A percentile compares a stretch with the other conserved stretches of the same genome.
Conservation (phyloP, 2,329 filamentous ascomycete genomes). For the Cordyceps fumosorosea region DNA sequence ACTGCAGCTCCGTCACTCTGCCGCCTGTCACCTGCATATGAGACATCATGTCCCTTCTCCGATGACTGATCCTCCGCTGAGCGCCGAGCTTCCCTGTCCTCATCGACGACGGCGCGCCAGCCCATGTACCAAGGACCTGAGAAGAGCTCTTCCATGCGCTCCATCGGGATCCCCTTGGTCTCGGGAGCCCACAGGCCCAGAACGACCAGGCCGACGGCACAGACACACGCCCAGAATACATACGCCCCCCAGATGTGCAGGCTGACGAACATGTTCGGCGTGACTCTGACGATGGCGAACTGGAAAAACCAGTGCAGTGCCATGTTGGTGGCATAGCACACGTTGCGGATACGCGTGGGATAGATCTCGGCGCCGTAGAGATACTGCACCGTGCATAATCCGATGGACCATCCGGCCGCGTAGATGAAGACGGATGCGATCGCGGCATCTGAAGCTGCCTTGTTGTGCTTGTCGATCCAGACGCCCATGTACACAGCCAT, state of each 20-base stretch:
- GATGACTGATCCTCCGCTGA: neutral
- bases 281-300: neutral
- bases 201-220: neutral
- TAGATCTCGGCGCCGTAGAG: neutral
- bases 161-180: neutral
- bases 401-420: neutral
- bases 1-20: too few species aligned
- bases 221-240: neutral
- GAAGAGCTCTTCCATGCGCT: neutral
- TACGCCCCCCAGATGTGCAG: neutral
- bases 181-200: neutral
- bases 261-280: neutral
- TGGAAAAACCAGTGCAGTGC: neutral
- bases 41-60: neutral
- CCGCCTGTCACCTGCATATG: too few species aligned
- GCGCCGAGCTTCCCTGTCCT: neutral
- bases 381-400: neutral
- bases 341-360: neutral
- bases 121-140: neutral
- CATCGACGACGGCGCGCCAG: neutral
- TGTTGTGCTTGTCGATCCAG: neutral
- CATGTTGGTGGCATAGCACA: neutral
- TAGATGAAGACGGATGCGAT: neutral
- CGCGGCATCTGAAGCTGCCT: neutral
- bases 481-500: neutral